A percentile compares a stretch with the other conserved stretches of the same genome.
Conservation (phyloP, 805 yeast species). For the Kuraishia ogatae region DNA sequence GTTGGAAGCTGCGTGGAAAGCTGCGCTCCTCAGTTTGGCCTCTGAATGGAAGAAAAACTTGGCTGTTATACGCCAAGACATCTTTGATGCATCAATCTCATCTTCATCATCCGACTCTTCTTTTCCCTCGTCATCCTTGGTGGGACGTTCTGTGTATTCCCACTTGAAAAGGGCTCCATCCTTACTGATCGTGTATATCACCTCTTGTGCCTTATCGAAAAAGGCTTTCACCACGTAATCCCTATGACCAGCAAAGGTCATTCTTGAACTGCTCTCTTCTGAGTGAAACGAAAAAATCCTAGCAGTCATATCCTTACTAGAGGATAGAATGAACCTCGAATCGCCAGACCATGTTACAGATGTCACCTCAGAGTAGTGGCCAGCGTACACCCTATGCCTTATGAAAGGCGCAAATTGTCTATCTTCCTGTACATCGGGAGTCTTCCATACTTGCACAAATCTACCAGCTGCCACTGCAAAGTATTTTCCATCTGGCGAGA, state of each 20-base stretch:
- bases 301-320: constrained; percentile 87
- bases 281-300: constrained; percentile 71
- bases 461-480: constrained; percentile 84
- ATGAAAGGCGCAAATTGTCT: constrained; percentile 95
- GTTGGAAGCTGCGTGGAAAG: constrained; percentile 69
- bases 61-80: constrained; percentile 76
- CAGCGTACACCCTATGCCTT: constrained; percentile 82
- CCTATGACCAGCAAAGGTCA: constrained; percentile 86
- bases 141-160: constrained; percentile 66
- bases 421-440: constrained; percentile 74
- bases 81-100: constrained; percentile 25
- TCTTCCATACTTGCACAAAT: constrained; percentile 86
- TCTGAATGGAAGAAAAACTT: constrained; percentile 71
- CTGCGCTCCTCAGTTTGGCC: constrained; percentile 66
- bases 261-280: constrained; percentile 60
- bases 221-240: constrained; percentile 85
- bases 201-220: constrained; percentile 81
- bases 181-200: constrained; percentile 82
- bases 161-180: constrained; percentile 93
- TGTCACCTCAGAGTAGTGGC: constrained; percentile 78
- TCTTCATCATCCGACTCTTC: constrained; percentile 29
- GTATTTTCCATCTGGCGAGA: constrained; percentile 80
- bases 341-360: constrained; percentile 86
- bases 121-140: constrained; percentile 35
- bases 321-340: constrained; percentile 76